These are phyloP conservation scores for Penicillium sp. DNA, from an alignment of 2,329 filamentous ascomycete genomes.

Conservation along the genomic window DNA sequence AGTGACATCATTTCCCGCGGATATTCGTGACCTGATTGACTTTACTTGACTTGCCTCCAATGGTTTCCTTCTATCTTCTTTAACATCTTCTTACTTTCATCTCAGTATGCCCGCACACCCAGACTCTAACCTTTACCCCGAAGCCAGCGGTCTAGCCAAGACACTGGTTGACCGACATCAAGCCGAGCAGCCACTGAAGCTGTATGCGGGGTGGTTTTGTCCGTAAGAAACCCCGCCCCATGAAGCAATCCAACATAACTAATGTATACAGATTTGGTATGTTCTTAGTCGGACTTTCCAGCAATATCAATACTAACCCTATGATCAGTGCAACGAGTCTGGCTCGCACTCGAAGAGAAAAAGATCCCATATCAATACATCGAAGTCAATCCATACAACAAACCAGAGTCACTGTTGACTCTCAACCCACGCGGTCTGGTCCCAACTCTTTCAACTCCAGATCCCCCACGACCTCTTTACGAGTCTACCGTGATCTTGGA, in stretches of 20 bases:
- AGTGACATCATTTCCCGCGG: background rate
- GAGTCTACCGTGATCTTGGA: conserved; percentile 74
- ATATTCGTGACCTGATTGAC: background rate
- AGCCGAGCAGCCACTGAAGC: conserved; percentile 50
- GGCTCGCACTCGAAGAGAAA: conserved; percentile 75
- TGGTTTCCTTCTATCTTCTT: background rate
- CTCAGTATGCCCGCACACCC: conserved; percentile 32
- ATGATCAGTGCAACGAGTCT: conserved; percentile 67
- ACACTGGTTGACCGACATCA: conserved; percentile 34
- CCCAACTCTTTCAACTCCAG: conserved; percentile 59
- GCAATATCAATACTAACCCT: conserved; percentile 3
- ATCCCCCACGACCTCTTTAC: conserved; percentile 61
- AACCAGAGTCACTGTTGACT: conserved; percentile 65
- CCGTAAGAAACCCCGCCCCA: conserved; percentile 38
- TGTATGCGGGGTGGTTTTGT: conserved; percentile 77
- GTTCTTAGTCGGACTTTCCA: background rate
- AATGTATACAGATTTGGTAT: conserved; percentile 35
- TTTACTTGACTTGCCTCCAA: background rate
- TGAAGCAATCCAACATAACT: background rate
- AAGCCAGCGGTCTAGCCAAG: conserved; percentile 49
- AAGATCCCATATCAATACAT: conserved; percentile 72
- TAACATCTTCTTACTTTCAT: background rate
- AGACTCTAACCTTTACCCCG: conserved; percentile 47
- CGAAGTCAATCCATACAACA: conserved; percentile 77
- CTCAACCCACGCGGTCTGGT: conserved; percentile 76